These are phyloP conservation scores for Stylosanthes scabra DNA, from an alignment of 331 rosid genomes.

Conservation along the genomic window DNA sequence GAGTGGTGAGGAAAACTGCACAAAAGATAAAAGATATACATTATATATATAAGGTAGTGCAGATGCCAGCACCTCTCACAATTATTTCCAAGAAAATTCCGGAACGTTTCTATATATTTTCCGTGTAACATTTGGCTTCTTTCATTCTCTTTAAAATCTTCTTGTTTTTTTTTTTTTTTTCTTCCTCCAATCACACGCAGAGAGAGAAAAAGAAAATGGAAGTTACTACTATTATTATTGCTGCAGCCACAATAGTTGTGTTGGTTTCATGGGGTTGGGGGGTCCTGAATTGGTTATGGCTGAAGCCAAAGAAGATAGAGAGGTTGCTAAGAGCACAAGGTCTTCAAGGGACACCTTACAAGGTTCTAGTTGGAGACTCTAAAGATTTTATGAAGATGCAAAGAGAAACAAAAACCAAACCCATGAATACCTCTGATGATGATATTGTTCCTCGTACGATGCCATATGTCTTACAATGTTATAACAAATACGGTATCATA, in stretches of 20 bases:
- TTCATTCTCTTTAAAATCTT: no score
- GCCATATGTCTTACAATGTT: background rate
- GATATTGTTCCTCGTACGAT: slow-evolving; percentile 1
- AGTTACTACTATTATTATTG: background rate
- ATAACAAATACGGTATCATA: background rate
- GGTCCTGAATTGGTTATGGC: slow-evolving; percentile 54
- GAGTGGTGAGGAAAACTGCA: no score
- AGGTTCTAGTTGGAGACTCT: slow-evolving; percentile 48
- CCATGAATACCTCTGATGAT: slow-evolving; percentile 55
- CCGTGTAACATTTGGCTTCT: no score
- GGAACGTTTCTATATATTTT: background rate
- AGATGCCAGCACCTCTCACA: background rate
- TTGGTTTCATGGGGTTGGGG: slow-evolving; percentile 32
- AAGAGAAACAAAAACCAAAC: slow-evolving; percentile 39
- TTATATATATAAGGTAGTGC: no score
- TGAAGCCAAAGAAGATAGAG: slow-evolving; percentile 59
- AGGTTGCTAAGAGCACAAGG: slow-evolving; percentile 50
- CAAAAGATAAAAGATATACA: no score
- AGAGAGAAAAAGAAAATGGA: background rate
- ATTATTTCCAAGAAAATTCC: background rate
- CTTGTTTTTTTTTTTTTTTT: background rate
- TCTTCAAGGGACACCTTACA: slow-evolving; percentile 53
- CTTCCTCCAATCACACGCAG: background rate
- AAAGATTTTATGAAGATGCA: slow-evolving; percentile 5
- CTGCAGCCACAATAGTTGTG: background rate